Conservation (phyloP, 306 rosid genomes). For the Herpetospermum pedunculosum region DNA sequence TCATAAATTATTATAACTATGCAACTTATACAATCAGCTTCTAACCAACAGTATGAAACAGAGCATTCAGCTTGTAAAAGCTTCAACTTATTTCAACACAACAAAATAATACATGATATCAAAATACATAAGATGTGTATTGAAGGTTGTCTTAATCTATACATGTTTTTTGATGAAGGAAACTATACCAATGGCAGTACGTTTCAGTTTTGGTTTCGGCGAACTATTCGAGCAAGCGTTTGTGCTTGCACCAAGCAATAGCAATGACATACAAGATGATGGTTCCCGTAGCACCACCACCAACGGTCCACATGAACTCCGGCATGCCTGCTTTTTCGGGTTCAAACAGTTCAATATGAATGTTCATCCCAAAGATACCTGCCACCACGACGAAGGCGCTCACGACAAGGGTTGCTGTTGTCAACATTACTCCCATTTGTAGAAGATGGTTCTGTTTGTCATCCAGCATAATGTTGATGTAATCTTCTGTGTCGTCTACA, state of each 20-base stretch:
- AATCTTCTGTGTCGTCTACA: conserved; percentile 95
- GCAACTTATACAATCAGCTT: neutral
- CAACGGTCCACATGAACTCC: conserved; percentile 54
- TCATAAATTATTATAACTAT: neutral
- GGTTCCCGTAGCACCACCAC: conserved; percentile 33
- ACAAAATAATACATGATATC: neutral
- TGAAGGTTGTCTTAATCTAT: neutral
- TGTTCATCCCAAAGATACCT: conserved; percentile 90
- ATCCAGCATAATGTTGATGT: conserved; percentile 97
- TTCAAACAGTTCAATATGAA: conserved; percentile 55
- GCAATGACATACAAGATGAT: conserved; percentile 44
- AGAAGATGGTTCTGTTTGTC: conserved; percentile 97
- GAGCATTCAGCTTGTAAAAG: neutral
- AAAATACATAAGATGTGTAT: neutral
- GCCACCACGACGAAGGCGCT: conserved; percentile 86
- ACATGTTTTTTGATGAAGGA: neutral
- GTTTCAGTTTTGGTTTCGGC: neutral
- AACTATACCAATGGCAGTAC: neutral
- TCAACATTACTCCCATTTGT: conserved; percentile 98
- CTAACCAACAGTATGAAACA: neutral
- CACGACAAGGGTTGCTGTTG: conserved; percentile 85
- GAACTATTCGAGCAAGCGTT: conserved; percentile 47
- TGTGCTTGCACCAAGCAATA: conserved; percentile 61
- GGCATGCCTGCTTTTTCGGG: conserved; percentile 16
- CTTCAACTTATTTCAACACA: neutral